Evolutionary conservation across 164 flowering plant species (phyloP).

Genomic region (Brasenia schreberi): DNA sequence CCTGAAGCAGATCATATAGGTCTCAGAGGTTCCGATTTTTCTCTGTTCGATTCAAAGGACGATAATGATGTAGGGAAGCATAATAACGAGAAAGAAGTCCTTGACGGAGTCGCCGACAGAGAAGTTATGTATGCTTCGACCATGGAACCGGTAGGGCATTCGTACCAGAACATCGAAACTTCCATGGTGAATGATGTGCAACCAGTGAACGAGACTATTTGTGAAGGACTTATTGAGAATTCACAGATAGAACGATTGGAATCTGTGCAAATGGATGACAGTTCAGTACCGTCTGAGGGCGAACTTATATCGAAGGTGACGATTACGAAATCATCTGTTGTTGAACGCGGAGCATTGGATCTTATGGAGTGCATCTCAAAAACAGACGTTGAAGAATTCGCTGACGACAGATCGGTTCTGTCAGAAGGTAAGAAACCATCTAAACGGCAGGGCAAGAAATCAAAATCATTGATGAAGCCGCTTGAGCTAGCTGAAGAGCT

Average conservation of each 20-base stretch:
- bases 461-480: slow-evolving; percentile 32
- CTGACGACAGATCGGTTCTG: slow-evolving; percentile 37
- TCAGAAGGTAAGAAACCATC: slow-evolving; percentile 30
- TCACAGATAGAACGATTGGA: not conserved
- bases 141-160: not conserved
- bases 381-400: slow-evolving; percentile 34
- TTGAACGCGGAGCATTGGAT: not conserved
- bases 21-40: not conserved
- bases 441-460: slow-evolving; percentile 29
- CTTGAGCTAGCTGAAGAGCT: slow-evolving; percentile 83
- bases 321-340: slow-evolving; percentile 1
- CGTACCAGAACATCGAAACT: not conserved
- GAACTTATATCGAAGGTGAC: not conserved
- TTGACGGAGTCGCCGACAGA: not conserved
- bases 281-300: not conserved
- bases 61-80: not conserved
- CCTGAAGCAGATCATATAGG: not conserved
- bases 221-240: not conserved
- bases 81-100: not conserved
- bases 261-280: slow-evolving; percentile 3
- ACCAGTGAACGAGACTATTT: not conserved
- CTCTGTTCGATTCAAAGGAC: not conserved
- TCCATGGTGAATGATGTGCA: not conserved
- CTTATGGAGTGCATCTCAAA: slow-evolving; percentile 13
- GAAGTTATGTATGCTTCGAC: not conserved